Evolutionary conservation across 805 yeast species (phyloP).

Genomic region (Pichia paraexigua): DNA sequence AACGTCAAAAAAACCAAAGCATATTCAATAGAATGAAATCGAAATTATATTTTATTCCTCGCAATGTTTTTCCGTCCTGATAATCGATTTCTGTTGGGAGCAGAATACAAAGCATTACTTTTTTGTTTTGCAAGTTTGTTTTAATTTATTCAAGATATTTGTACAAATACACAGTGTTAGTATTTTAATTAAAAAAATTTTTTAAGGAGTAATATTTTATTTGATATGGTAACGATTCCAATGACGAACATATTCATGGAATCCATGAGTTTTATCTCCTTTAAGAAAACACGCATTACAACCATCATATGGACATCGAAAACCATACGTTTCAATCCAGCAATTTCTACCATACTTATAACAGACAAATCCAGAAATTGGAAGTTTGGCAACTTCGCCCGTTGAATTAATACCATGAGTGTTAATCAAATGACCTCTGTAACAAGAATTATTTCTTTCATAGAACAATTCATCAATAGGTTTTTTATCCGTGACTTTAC

Average conservation of each 20-base stretch:
- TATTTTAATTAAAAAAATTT: not conserved
- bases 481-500: not conserved
- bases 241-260: slow-evolving; percentile 12
- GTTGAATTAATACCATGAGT: slow-evolving; percentile 13
- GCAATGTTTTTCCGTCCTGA: not conserved
- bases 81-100: not conserved
- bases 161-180: not conserved
- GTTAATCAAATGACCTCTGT: slow-evolving; percentile 14
- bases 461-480: slow-evolving; percentile 8
- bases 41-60: not conserved
- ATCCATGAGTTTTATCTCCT: slow-evolving; percentile 12
- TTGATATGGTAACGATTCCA: slow-evolving; percentile 6
- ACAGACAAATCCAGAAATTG: slow-evolving; percentile 3
- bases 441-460: slow-evolving; percentile 13
- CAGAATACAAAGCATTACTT: not conserved
- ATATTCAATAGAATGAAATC: not conserved
- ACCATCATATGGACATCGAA: slow-evolving; percentile 7
- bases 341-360: slow-evolving; percentile 9
- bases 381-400: slow-evolving; percentile 8
- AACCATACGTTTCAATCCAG: slow-evolving; percentile 4
- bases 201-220: not conserved
- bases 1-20: no score
- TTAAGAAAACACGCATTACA: slow-evolving; percentile 4
- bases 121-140: not conserved
- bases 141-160: no score